These are phyloP conservation scores for Neurospora sp. DNA, from an alignment of 2,329 filamentous ascomycete genomes.

Conservation along the genomic window DNA sequence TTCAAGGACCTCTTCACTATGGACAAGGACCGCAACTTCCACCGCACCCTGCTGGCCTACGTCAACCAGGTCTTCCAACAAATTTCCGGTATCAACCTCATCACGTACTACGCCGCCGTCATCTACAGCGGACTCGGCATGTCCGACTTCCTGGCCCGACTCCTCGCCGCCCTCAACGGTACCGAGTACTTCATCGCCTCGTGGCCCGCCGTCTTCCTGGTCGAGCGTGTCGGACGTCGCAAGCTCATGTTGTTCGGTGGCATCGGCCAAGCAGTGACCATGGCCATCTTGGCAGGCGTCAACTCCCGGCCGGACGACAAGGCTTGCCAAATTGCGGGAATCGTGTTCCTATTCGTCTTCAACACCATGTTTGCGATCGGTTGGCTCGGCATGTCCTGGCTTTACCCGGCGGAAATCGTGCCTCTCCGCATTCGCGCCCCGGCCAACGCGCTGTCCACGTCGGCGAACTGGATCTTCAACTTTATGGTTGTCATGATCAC, in stretches of 20 bases:
- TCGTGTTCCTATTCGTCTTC: constrained; percentile 39
- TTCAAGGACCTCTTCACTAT: constrained; percentile 17
- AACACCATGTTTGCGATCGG: constrained; percentile 43
- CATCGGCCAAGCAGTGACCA: constrained; percentile 49
- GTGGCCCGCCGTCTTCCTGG: constrained; percentile 43
- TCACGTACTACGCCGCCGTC: constrained; percentile 37
- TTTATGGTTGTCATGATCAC: constrained; percentile 51
- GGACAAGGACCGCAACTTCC: constrained; percentile 17
- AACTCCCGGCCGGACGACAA: constrained; percentile 17
- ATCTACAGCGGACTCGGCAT: constrained; percentile 27
- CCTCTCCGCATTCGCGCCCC: constrained; percentile 41
- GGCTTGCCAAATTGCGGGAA: constrained; percentile 21
- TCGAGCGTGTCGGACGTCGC: constrained; percentile 35
- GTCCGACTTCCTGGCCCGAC: constrained; percentile 28
- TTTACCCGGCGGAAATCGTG: constrained; percentile 49
- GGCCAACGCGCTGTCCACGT: constrained; percentile 50
- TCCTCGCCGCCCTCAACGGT: constrained; percentile 40
- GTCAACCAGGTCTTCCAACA: constrained; percentile 20
- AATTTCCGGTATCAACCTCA: constrained; percentile 32
- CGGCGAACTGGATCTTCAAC: constrained; percentile 46
- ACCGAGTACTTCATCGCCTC: constrained; percentile 49
- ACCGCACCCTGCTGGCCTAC: constrained; percentile 15
- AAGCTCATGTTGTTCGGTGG: constrained; percentile 34
- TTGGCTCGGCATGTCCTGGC: constrained; percentile 47
- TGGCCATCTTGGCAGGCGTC: constrained; percentile 56